Base-by-base conservation (phyloP, 2,329 filamentous ascomycete species). In the Aspergillus sp. region DNA sequence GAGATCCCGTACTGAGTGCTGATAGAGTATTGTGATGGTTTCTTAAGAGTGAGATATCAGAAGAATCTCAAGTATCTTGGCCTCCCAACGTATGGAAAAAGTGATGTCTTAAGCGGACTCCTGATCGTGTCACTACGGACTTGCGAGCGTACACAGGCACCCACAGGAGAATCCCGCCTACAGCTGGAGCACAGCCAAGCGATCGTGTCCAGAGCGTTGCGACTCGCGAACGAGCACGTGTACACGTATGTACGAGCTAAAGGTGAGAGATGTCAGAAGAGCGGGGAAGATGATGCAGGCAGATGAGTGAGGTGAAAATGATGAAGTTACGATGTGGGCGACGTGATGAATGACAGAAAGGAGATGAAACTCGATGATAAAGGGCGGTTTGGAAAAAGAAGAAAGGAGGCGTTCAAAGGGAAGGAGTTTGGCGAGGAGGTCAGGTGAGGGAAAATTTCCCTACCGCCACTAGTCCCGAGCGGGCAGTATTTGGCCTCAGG, bases 151-250 rank as follows among this genome's bases (percentile, higher is more conserved):
- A 68, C 67, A 69, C 66, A 72, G 67, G 69, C 56, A 68, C 69
- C 65, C 62, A 64, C 36, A 62, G 67, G 67, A 64, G 65, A 63
- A 61, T 69, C 68, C 67, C 67, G 69, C 73, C 72, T 75, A 75
- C 73, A 74, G 73, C 73, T 73, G 71, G 63, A 67, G 74, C 72
- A 74, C 70, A 72, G 72, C 68, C 69, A 73, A 75, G 71, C 67
- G 71, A 71, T 67, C 61, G 62, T 69, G 63, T 67, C 63, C 68
- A 67, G 66, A 63, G 62, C 60, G 62, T 60, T 62, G 63, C 65
- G 65, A 70, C 66, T 70, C 64, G 67, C 70, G 67, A 68, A 65
- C 63, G 69, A 72, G 69, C 73, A 72, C 68, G 71, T 74, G 72
- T 73, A 73, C 71, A 71, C 64, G 66, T 72, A 73, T 71, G 65